phyloP scores from a whole-genome alignment of 768 basidiomycete species.

The Suillus subaureus region DNA sequence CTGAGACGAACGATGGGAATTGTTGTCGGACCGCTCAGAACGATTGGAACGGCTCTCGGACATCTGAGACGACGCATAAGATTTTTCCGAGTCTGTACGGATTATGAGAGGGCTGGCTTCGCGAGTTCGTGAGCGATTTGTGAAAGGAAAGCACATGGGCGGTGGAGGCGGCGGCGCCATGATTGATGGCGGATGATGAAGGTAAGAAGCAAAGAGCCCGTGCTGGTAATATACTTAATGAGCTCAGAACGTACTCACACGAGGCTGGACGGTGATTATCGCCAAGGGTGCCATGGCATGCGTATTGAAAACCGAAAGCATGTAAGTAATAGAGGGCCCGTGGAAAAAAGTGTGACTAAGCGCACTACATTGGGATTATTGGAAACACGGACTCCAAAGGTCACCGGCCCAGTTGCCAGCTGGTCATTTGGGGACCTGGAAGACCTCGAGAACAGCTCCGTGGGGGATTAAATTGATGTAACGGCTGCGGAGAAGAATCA shows the following conservation, averaged over 20 bases:
- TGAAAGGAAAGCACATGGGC: conserved; percentile 64
- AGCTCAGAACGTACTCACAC: conserved; percentile 22
- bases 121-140: conserved; percentile 27
- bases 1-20: conserved; percentile 27
- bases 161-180: conserved; percentile 54
- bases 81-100: conserved; percentile 44
- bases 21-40: conserved; percentile 25
- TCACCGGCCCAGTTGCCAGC: conserved; percentile 15
- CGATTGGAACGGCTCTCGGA: conserved; percentile 31
- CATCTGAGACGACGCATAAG: conserved; percentile 42
- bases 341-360: conserved; percentile 30
- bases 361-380: conserved; percentile 18
- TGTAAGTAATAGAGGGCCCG: background rate
- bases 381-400: conserved; percentile 14
- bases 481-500: conserved; percentile 10
- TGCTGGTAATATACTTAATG: conserved; percentile 16
- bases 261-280: conserved; percentile 24
- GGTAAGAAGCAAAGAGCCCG: conserved; percentile 22
- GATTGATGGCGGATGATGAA: conserved; percentile 28
- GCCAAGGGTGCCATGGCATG: conserved; percentile 10
- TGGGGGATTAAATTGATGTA: conserved; percentile 9
- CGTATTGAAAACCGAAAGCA: conserved; percentile 18
- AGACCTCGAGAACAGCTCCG: conserved; percentile 17
- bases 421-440: conserved; percentile 15
- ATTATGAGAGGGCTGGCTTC: conserved; percentile 31